These are phyloP conservation scores for Phytophthora sp. DNA, from an alignment of 352 stramenopile species.

Conservation along the genomic window DNA sequence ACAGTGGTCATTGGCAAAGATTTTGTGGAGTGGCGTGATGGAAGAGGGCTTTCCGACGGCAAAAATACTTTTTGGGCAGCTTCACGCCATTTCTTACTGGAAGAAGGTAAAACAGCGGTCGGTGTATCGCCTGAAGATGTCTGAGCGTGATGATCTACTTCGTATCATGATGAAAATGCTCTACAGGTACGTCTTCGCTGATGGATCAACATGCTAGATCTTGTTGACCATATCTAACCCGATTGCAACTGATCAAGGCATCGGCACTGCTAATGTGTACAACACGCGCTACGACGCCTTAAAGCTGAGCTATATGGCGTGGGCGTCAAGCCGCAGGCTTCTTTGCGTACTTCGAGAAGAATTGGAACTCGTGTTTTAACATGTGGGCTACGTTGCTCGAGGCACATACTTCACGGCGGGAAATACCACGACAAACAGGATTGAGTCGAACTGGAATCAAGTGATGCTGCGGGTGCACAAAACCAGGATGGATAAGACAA, in stretches of 20 bases:
- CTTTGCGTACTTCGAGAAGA: constrained; percentile 16
- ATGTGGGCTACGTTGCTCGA: constrained; percentile 24
- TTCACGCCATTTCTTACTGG: constrained; percentile 23
- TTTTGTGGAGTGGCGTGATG: not conserved
- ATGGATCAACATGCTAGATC: not conserved
- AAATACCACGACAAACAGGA: constrained; percentile 24
- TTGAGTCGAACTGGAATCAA: constrained; percentile 33
- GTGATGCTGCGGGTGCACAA: constrained; percentile 11
- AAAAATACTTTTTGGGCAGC: constrained; percentile 22
- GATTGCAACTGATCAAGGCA: not conserved
- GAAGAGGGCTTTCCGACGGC: constrained; percentile 1
- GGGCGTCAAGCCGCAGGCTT: not conserved
- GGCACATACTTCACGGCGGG: constrained; percentile 10
- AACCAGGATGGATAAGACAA: constrained; percentile 17
- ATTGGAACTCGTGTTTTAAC: constrained; percentile 15
- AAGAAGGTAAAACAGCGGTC: constrained; percentile 20
- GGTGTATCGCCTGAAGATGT: constrained; percentile 20
- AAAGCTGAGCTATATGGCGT: constrained; percentile 6
- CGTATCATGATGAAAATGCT: constrained; percentile 4
- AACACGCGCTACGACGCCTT: not conserved
- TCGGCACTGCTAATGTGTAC: constrained; percentile 1
- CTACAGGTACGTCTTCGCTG: constrained; percentile 11
- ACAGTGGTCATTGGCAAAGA: not conserved
- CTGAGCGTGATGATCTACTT: constrained; percentile 8
- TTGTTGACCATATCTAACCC: not conserved